These are phyloP conservation scores for Effrenium voratum DNA, from an alignment of 73 alveolate species.

Conservation along the genomic window DNA sequence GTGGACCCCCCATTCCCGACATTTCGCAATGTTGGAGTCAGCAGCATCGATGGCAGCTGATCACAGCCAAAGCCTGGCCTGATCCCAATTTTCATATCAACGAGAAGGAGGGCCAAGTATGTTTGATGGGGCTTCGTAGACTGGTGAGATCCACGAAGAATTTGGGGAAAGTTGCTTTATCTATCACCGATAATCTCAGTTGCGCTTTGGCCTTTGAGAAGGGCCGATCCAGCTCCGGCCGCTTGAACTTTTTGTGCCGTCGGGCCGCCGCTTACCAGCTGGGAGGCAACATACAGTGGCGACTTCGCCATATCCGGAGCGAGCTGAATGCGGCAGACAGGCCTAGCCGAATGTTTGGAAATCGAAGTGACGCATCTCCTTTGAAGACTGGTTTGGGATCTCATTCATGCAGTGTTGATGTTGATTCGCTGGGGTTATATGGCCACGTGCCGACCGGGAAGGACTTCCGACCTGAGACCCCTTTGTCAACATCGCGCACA, in stretches of 20 bases:
- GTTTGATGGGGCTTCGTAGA: not conserved
- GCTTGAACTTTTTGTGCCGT: not conserved
- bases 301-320: not conserved
- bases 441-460: not conserved
- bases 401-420: not conserved
- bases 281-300: not conserved
- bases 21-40: not conserved
- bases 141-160: not conserved
- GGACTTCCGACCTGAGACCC: no score
- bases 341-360: not conserved
- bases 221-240: not conserved
- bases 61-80: not conserved
- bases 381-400: not conserved
- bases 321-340: slow-evolving; percentile 13
- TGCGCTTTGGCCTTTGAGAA: not conserved
- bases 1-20: not conserved
- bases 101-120: not conserved
- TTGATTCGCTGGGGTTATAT: not conserved
- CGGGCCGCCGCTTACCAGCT: slow-evolving; percentile 13
- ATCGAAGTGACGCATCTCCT: no score
- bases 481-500: no score
- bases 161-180: not conserved
- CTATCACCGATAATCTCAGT: not conserved
- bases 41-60: not conserved
- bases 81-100: not conserved